These are phyloP conservation scores for Malus hybrid DNA, from an alignment of 331 rosid species.

Conservation along the genomic window DNA sequence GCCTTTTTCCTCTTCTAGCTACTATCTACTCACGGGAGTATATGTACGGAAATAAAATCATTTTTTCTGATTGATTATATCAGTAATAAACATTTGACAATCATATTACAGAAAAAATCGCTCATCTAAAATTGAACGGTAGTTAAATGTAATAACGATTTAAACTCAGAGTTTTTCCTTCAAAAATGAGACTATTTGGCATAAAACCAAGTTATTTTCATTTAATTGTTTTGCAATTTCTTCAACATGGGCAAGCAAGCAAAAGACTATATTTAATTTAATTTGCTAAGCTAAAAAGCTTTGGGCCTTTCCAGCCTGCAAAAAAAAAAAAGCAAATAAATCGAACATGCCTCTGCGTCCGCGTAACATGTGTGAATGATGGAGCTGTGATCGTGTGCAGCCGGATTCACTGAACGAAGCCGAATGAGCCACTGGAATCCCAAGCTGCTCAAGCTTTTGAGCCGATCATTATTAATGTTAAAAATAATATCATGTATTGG, in stretches of 20 bases:
- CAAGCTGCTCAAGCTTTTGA: slow-evolving; percentile 1
- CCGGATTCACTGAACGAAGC: not conserved
- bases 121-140: no score
- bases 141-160: no score
- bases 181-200: not conserved
- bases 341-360: slow-evolving; percentile 19
- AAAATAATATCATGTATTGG: not conserved
- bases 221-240: not conserved
- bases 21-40: no score
- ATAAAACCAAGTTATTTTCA: not conserved
- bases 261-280: no score
- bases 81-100: no score
- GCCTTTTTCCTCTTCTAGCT: no score
- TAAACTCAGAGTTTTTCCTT: no score
- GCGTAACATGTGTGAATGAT: slow-evolving; percentile 3
- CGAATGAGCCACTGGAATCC: not conserved
- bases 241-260: not conserved
- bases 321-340: not conserved
- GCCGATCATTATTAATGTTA: not conserved
- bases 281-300: not conserved
- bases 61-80: no score
- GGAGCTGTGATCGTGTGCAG: not conserved
- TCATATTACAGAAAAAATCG: no score
- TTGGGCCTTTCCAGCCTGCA: not conserved
- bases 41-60: no score